These are phyloP conservation scores for Pestalotiopsis fici DNA, from an alignment of 2,329 filamentous ascomycete species.

Conservation along the genomic window DNA sequence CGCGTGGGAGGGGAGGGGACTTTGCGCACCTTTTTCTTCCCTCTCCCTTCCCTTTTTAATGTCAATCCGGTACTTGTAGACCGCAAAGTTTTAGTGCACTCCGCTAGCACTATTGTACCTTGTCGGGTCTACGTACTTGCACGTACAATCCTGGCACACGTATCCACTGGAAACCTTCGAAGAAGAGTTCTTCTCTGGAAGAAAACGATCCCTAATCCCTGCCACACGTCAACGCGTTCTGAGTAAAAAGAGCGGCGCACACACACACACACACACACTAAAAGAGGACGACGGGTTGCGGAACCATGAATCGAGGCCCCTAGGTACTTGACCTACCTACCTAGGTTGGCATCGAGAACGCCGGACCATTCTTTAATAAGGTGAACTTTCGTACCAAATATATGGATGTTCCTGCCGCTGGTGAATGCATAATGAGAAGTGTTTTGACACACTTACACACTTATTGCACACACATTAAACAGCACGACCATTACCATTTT, in stretches of 20 bases:
- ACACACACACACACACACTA: no score
- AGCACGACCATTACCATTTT: no score
- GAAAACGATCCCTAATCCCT: neutral
- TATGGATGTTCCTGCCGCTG: no score
- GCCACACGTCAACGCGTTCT: neutral
- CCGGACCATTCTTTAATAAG: neutral
- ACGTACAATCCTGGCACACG: neutral
- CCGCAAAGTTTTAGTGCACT: neutral
- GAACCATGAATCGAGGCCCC: neutral
- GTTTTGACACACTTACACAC: no score
- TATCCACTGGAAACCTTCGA: conserved; percentile 2
- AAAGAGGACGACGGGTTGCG: no score
- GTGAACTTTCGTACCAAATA: no score
- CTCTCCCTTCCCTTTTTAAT: neutral
- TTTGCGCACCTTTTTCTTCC: neutral
- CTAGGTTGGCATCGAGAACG: neutral
- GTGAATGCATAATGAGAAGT: no score
- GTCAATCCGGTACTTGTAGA: neutral
- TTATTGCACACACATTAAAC: no score
- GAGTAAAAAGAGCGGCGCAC: no score
- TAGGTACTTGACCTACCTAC: neutral
- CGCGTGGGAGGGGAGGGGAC: neutral
- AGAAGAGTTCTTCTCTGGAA: neutral
- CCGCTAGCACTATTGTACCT: neutral
- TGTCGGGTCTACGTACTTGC: neutral